phyloP scores from a whole-genome alignment of 2,329 filamentous ascomycete species.

The Fusarium nisikadoi region DNA sequence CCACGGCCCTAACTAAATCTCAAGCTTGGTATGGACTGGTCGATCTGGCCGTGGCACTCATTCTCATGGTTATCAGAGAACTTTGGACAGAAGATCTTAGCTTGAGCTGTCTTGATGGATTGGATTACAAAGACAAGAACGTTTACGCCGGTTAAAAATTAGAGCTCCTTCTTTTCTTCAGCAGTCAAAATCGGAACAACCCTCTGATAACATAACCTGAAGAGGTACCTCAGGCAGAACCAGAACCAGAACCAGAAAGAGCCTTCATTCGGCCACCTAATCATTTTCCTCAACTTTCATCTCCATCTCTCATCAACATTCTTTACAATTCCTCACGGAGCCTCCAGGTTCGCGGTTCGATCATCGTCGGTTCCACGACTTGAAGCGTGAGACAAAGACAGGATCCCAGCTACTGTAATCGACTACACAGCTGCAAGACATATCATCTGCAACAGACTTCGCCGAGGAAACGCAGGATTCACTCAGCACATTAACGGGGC shows the following conservation, averaged over 20 bases:
- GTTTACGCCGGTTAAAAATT: neutral
- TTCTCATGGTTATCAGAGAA: neutral
- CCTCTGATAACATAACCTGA: neutral
- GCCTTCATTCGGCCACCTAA: neutral
- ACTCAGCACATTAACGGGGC: neutral
- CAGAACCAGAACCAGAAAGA: neutral
- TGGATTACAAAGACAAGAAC: constrained; percentile 8
- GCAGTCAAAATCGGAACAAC: constrained; percentile 17
- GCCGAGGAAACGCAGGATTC: neutral
- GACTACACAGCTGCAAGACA: neutral
- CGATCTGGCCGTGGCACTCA: neutral
- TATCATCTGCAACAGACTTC: constrained; percentile 2
- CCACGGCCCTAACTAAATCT: neutral
- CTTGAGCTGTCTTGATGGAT: neutral
- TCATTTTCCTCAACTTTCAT: neutral
- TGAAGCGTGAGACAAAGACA: neutral
- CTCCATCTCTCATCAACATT: neutral
- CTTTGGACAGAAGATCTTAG: neutral
- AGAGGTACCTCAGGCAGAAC: constrained; percentile 5
- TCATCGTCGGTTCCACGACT: constrained; percentile 1
- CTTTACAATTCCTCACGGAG: neutral
- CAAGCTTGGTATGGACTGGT: neutral
- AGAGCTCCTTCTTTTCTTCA: constrained; percentile 3
- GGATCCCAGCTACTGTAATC: neutral
- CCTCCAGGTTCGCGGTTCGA: neutral